These are phyloP conservation scores for Xylariales sp. DNA, from an alignment of 2,329 filamentous ascomycete species.

Conservation along the genomic window DNA sequence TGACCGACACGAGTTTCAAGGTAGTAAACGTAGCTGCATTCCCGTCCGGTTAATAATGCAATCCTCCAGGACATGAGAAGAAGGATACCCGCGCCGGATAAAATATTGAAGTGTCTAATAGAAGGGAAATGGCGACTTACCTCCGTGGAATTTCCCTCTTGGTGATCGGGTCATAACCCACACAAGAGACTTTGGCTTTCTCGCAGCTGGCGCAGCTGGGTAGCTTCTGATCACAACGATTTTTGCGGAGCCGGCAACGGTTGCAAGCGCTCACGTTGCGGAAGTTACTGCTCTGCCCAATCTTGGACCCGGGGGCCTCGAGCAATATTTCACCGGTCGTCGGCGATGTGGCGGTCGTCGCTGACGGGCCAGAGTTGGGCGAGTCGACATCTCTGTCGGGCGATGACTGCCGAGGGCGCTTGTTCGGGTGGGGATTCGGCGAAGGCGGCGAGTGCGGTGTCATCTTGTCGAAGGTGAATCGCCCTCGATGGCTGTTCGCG, in stretches of 20 bases:
- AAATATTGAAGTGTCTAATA: background rate
- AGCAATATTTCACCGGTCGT: slow-evolving; percentile 23
- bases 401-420: slow-evolving; percentile 53
- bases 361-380: slow-evolving; percentile 31
- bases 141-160: slow-evolving; percentile 92
- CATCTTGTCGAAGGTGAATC: no score
- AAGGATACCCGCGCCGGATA: slow-evolving; percentile 5
- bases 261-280: slow-evolving; percentile 94
- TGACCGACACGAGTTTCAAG: slow-evolving; percentile 82
- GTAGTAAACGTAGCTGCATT: slow-evolving; percentile 80
- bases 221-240: slow-evolving; percentile 88
- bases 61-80: no score
- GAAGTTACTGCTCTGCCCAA: slow-evolving; percentile 62
- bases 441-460: slow-evolving; percentile 44
- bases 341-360: slow-evolving; percentile 28
- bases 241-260: slow-evolving; percentile 86
- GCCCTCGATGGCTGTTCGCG: no score
- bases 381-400: slow-evolving; percentile 42
- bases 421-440: slow-evolving; percentile 47
- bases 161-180: slow-evolving; percentile 94
- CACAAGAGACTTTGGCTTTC: slow-evolving; percentile 86
- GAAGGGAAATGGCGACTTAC: slow-evolving; percentile 42
- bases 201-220: slow-evolving; percentile 89
- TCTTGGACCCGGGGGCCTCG: slow-evolving; percentile 31
- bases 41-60: no score